These are phyloP conservation scores for Xerocomellus chrysenteron DNA, from an alignment of 768 basidiomycete species.

Conservation along the genomic window DNA sequence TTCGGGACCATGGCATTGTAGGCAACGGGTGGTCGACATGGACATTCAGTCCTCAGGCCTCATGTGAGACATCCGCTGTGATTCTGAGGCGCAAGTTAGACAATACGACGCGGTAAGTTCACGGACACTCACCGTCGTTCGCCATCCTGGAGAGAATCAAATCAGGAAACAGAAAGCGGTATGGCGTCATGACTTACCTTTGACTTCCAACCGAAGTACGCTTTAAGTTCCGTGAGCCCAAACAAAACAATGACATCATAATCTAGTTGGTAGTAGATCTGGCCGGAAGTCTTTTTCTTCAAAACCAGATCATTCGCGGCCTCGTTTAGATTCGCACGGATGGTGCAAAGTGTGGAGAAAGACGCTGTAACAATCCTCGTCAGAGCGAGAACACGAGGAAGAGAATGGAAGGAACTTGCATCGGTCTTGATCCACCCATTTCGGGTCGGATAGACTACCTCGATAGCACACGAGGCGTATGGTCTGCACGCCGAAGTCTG, in stretches of 20 bases:
- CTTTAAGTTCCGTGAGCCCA: constrained; percentile 10
- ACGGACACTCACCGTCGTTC: not conserved
- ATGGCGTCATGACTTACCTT: not conserved
- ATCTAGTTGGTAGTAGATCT: constrained; percentile 9
- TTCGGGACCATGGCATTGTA: not conserved
- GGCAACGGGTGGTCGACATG: not conserved
- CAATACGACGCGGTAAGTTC: not conserved
- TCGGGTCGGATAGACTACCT: constrained; percentile 5
- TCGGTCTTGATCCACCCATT: constrained; percentile 17
- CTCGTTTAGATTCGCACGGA: not conserved
- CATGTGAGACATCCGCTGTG: not conserved
- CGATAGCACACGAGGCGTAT: constrained; percentile 9
- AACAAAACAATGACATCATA: constrained; percentile 14
- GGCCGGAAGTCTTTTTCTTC: not conserved
- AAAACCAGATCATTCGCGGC: not conserved
- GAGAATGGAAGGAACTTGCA: not conserved
- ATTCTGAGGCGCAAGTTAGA: not conserved
- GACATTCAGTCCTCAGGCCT: not conserved
- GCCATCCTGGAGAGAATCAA: not conserved
- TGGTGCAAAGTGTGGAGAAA: constrained; percentile 5
- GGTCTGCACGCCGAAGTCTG: constrained; percentile 2
- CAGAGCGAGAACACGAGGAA: not conserved
- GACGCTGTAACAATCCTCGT: not conserved
- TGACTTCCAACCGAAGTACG: constrained; percentile 7
- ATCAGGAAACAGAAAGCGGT: not conserved